Percentiles rank a stretch among this genome's conserved stretches.
Conservation (phyloP, 2,329 filamentous ascomycete species). For the Tolypocladium pustulatum region DNA sequence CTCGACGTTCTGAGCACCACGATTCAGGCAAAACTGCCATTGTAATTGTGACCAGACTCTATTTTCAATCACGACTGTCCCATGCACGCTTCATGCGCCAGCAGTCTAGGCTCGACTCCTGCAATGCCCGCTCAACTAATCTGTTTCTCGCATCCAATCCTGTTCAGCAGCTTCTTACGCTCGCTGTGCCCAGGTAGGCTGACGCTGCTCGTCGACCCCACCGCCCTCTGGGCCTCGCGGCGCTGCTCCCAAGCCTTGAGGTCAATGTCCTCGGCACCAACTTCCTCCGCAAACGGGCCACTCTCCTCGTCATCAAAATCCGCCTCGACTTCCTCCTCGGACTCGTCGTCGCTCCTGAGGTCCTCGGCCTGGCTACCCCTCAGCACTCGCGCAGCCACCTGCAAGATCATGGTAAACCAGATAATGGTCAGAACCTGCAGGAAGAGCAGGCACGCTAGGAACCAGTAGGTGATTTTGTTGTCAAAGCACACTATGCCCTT, state of each 20-base stretch:
- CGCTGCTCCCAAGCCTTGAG: conserved; percentile 41
- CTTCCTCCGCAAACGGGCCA: background rate
- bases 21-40: background rate
- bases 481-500: conserved; percentile 74
- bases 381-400: conserved; percentile 70
- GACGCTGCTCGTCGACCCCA: conserved; percentile 39
- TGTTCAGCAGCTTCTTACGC: conserved; percentile 67
- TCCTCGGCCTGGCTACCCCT: conserved; percentile 73
- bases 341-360: conserved; percentile 75
- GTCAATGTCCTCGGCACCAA: background rate
- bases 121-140: background rate
- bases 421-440: conserved; percentile 72
- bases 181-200: conserved; percentile 62
- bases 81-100: background rate
- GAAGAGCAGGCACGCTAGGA: conserved; percentile 64
- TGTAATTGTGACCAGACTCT: background rate
- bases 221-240: too few species aligned
- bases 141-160: conserved; percentile 74
- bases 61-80: background rate
- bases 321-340: conserved; percentile 35
- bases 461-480: conserved; percentile 61
- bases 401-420: conserved; percentile 85
- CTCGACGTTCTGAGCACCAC: background rate
- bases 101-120: background rate
- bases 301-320: background rate